Evolutionary conservation across 108 stramenopile species (phyloP).

Genomic region (Chaetoceros muelleri): DNA sequence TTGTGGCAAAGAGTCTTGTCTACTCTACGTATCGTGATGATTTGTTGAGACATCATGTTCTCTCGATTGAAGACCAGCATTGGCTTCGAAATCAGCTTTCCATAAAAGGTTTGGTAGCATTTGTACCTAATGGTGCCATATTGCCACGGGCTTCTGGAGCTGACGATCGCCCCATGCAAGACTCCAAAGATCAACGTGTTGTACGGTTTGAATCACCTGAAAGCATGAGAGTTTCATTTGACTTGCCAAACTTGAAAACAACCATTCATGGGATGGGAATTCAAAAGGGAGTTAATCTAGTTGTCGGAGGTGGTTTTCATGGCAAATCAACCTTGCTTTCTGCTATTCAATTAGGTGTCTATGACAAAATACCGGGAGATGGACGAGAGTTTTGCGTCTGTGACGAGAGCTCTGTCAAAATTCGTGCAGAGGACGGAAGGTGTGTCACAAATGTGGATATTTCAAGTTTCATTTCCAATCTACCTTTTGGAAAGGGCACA

Average conservation of each 20-base stretch:
- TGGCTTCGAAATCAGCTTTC: slow-evolving; percentile 61
- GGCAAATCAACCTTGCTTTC: slow-evolving; percentile 90
- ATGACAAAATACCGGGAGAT: slow-evolving; percentile 92
- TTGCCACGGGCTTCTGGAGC: slow-evolving; percentile 83
- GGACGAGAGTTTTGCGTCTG: slow-evolving; percentile 89
- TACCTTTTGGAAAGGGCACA: slow-evolving; percentile 83
- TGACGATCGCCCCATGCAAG: slow-evolving; percentile 76
- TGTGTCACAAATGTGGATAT: slow-evolving; percentile 78
- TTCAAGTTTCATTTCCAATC: slow-evolving; percentile 88
- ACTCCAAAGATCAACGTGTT: slow-evolving; percentile 17
- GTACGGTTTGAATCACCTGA: slow-evolving; percentile 60
- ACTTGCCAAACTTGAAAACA: slow-evolving; percentile 37
- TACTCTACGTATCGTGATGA: slow-evolving; percentile 35
- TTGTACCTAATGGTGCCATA: slow-evolving; percentile 80
- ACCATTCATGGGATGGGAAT: slow-evolving; percentile 87
- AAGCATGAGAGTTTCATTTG: slow-evolving; percentile 29
- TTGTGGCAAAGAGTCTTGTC: slow-evolving; percentile 42
- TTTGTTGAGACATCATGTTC: slow-evolving; percentile 56
- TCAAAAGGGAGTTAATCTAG: slow-evolving; percentile 83
- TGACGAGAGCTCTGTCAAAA: slow-evolving; percentile 67
- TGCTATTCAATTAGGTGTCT: slow-evolving; percentile 86
- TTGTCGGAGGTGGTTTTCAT: slow-evolving; percentile 98
- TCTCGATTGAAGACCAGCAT: slow-evolving; percentile 80
- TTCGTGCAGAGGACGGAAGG: slow-evolving; percentile 94
- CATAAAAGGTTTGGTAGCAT: slow-evolving; percentile 64